Evolutionary conservation across 257 asterid genomes (phyloP).

Genomic region (Lavandula angustifolia): DNA sequence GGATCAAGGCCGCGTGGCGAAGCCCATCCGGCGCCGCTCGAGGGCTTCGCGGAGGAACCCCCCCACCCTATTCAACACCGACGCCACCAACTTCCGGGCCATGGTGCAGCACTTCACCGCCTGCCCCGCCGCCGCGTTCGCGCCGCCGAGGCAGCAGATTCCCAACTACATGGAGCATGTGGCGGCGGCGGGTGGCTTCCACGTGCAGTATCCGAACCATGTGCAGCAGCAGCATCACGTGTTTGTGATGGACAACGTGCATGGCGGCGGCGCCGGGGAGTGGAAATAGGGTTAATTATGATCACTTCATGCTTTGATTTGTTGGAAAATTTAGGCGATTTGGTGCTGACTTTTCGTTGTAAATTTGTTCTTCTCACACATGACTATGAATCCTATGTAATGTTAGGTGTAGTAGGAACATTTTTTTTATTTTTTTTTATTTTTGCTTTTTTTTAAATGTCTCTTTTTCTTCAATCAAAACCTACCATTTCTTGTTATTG

Average conservation of each 20-base stretch:
- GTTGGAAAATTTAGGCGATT: slow-evolving; percentile 5
- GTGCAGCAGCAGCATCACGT: slow-evolving; percentile 31
- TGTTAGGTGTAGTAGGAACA: slow-evolving; percentile 19
- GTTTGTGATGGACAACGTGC: slow-evolving; percentile 39
- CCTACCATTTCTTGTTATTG: neutral
- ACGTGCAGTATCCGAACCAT: slow-evolving; percentile 37
- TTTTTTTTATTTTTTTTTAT: neutral
- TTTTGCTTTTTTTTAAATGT: neutral
- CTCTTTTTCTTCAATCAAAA: slow-evolving; percentile 6
- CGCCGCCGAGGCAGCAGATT: slow-evolving; percentile 22
- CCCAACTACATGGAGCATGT: slow-evolving; percentile 22
- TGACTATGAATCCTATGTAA: slow-evolving; percentile 3
- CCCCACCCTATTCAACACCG: slow-evolving; percentile 62
- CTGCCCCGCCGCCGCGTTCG: slow-evolving; percentile 35
- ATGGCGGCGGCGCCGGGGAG: slow-evolving; percentile 36
- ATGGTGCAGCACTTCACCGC: slow-evolving; percentile 65
- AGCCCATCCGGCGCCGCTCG: slow-evolving; percentile 47
- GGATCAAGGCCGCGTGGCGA: slow-evolving; percentile 44
- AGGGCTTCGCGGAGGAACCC: slow-evolving; percentile 56
- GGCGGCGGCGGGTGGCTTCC: slow-evolving; percentile 28
- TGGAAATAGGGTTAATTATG: slow-evolving; percentile 29
- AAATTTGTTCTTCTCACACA: slow-evolving; percentile 46
- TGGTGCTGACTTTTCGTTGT: slow-evolving; percentile 38
- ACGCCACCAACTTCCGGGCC: slow-evolving; percentile 55
- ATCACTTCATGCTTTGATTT: slow-evolving; percentile 31